These are phyloP conservation scores for Agaricus bisporus DNA, from an alignment of 768 basidiomycete genomes.

Conservation along the genomic window DNA sequence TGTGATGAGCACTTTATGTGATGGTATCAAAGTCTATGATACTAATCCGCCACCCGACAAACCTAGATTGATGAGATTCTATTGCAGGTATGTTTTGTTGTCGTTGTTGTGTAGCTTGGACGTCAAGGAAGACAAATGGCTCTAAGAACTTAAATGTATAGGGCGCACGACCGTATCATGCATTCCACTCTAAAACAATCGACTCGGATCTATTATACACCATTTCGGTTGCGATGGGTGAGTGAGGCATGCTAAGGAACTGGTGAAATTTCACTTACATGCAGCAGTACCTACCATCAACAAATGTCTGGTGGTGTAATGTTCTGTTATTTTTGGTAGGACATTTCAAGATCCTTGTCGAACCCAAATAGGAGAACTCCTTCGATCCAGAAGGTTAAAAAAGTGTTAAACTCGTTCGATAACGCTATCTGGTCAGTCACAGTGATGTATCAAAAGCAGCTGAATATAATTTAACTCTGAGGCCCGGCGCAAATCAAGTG, in stretches of 20 bases:
- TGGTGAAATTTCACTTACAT: background rate
- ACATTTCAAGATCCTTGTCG: conserved; percentile 28
- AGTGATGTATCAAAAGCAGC: background rate
- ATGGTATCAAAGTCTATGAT: conserved; percentile 26
- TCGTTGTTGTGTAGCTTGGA: background rate
- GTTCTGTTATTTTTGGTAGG: conserved; percentile 33
- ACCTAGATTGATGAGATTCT: conserved; percentile 29
- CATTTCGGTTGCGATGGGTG: conserved; percentile 30
- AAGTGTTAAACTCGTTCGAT: background rate
- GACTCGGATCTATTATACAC: conserved; percentile 17
- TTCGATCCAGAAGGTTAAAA: background rate
- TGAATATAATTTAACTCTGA: background rate
- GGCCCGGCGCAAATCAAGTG: conserved; percentile 26
- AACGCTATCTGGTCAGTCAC: conserved; percentile 7
- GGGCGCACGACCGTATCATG: conserved; percentile 38
- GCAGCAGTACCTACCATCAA: conserved; percentile 31
- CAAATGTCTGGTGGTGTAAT: conserved; percentile 20
- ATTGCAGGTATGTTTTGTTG: conserved; percentile 23
- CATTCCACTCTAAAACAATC: conserved; percentile 34
- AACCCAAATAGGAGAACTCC: conserved; percentile 15
- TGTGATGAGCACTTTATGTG: conserved; percentile 25
- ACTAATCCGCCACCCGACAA: conserved; percentile 36
- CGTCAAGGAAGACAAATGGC: conserved; percentile 22
- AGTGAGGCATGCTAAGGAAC: conserved; percentile 4
- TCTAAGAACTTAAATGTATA: conserved; percentile 22